These are phyloP conservation scores for Eimeria mitis DNA, from an alignment of 169 alveolate species.

Conservation along the genomic window DNA sequence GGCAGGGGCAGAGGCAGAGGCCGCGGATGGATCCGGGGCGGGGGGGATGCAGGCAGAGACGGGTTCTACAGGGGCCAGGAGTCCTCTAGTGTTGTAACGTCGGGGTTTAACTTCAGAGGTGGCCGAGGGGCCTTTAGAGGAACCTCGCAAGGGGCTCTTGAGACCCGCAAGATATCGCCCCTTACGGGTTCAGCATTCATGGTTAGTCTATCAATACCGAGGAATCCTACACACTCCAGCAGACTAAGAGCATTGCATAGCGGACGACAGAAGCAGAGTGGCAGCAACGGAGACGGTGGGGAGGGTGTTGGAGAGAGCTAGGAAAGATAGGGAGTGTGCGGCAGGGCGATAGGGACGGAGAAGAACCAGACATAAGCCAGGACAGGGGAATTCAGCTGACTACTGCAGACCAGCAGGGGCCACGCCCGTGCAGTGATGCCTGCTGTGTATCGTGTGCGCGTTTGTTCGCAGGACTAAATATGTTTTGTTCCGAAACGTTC, in stretches of 20 bases:
- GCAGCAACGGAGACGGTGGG: background rate
- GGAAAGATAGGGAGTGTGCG: background rate
- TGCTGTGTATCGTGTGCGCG: background rate
- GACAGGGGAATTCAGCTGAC: background rate
- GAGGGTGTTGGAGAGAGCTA: background rate
- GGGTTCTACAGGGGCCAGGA: constrained; percentile 55
- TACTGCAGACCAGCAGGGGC: background rate
- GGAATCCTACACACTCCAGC: background rate
- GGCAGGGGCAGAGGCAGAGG: constrained; percentile 65
- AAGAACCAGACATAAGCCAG: background rate
- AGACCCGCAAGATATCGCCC: constrained; percentile 63
- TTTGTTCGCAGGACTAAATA: constrained; percentile 3
- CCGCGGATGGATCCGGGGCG: constrained; percentile 67
- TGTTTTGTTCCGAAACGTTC: background rate
- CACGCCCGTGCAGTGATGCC: background rate
- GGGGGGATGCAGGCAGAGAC: constrained; percentile 40
- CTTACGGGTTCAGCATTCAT: constrained; percentile 66
- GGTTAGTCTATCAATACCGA: background rate
- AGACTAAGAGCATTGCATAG: background rate
- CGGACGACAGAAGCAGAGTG: background rate
- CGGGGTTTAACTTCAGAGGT: constrained; percentile 57
- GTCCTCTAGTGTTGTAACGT: constrained; percentile 30
- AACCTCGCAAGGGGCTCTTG: constrained; percentile 16
- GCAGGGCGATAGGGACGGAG: background rate
- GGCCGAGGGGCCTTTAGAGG: constrained; percentile 56